Conservation (phyloP, 768 basidiomycete species). For the Phallus indusiatus region DNA sequence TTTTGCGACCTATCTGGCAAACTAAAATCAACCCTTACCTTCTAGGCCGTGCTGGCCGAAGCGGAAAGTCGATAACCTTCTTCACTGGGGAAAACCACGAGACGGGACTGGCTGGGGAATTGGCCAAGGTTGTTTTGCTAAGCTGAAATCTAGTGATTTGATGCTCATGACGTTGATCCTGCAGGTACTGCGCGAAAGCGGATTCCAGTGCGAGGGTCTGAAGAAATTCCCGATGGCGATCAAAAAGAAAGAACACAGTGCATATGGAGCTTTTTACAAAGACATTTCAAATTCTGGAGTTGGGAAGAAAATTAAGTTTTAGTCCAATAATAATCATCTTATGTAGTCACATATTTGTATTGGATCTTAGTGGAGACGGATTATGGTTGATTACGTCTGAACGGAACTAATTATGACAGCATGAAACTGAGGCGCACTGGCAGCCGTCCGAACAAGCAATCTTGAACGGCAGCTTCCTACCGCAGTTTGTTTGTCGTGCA, state of each 20-base stretch:
- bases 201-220: conserved; percentile 67
- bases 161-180: not conserved
- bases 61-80: conserved; percentile 89
- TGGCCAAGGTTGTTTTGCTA: conserved; percentile 37
- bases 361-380: not conserved
- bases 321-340: conserved; percentile 14
- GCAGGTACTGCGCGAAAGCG: conserved; percentile 80
- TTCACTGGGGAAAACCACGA: conserved; percentile 92
- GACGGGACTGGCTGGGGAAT: conserved; percentile 79
- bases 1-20: conserved; percentile 15
- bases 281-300: conserved; percentile 42
- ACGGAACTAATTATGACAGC: too few species aligned
- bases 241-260: conserved; percentile 90
- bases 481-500: too few species aligned
- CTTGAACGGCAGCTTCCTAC: not conserved
- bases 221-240: conserved; percentile 92
- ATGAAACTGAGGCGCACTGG: too few species aligned
- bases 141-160: not conserved
- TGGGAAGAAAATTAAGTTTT: conserved; percentile 75
- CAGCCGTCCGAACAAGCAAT: not conserved
- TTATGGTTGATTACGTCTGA: too few species aligned
- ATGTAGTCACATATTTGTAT: conserved; percentile 8
- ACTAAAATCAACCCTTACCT: conserved; percentile 6
- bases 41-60: conserved; percentile 79
- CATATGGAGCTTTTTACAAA: conserved; percentile 82